These are phyloP conservation scores for Sarocladium brachiariae DNA, from an alignment of 2,329 filamentous ascomycete species.

Conservation along the genomic window DNA sequence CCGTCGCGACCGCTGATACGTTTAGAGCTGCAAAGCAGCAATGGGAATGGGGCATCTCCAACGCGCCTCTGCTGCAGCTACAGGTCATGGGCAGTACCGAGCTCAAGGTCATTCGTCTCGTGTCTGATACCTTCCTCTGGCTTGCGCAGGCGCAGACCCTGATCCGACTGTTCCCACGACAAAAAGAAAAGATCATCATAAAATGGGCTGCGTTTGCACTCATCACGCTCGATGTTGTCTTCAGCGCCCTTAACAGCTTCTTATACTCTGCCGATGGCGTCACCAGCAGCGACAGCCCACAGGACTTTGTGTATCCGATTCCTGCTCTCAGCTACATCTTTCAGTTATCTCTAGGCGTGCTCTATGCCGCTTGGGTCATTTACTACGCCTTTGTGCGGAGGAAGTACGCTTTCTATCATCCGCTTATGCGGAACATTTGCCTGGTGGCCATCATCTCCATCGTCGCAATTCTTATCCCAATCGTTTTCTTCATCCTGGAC, in stretches of 20 bases:
- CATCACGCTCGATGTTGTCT: conserved; percentile 83
- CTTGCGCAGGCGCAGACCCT: conserved; percentile 94
- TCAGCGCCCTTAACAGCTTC: conserved; percentile 89
- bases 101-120: conserved; percentile 82
- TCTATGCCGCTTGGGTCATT: conserved; percentile 90
- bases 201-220: conserved; percentile 97
- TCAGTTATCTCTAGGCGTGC: conserved; percentile 73
- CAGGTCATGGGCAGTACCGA: conserved; percentile 78
- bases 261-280: conserved; percentile 44
- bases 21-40: conserved; percentile 78
- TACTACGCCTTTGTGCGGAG: conserved; percentile 92
- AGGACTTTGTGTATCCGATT: conserved; percentile 80
- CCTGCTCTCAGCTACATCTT: conserved; percentile 89
- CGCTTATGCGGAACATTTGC: conserved; percentile 82
- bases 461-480: conserved; percentile 75
- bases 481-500: conserved; percentile 90
- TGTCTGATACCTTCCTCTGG: conserved; percentile 96
- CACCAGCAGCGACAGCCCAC: conserved; percentile 52
- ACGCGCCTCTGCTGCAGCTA: conserved; percentile 67
- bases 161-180: conserved; percentile 89
- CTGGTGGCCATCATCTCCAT: conserved; percentile 74
- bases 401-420: conserved; percentile 83
- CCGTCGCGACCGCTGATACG: conserved; percentile 87
- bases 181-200: conserved; percentile 96
- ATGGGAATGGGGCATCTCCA: conserved; percentile 72